Percentiles rank a stretch among this genome's conserved stretches.
phyloP scores from a whole-genome alignment of 495 filamentous ascomycete genomes.

The Podospora pseudoanserina region DNA sequence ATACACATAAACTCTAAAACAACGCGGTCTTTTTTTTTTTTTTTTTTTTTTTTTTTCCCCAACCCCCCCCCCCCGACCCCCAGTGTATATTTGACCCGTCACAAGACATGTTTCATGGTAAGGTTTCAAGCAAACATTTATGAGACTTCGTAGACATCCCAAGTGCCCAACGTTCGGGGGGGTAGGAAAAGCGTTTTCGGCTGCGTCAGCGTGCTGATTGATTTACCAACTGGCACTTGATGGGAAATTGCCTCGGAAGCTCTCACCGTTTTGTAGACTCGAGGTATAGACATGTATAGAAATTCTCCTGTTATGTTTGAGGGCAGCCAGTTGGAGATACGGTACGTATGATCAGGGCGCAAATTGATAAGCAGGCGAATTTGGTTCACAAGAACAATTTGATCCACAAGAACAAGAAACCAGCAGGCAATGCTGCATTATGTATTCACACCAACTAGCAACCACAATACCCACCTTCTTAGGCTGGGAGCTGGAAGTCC shows the following conservation, averaged over 20 bases:
- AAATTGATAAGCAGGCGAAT: not conserved
- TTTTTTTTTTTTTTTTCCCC: too few relatives aligned
- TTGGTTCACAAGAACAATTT: too few relatives aligned
- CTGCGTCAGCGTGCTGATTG: too few relatives aligned
- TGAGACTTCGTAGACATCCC: not conserved
- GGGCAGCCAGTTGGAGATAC: too few relatives aligned
- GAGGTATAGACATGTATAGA: too few relatives aligned
- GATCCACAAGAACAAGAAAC: not conserved
- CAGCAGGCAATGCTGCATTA: conserved; percentile 1
- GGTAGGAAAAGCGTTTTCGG: too few relatives aligned
- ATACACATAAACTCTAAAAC: not conserved
- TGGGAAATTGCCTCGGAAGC: too few relatives aligned
- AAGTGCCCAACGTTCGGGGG: not conserved
- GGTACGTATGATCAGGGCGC: not conserved
- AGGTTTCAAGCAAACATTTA: not conserved
- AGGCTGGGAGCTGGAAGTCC: conserved; percentile 58
- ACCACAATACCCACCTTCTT: not conserved
- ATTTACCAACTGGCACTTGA: too few relatives aligned
- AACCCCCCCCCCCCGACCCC: too few relatives aligned
- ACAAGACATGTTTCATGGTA: not conserved
- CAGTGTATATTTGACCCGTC: not conserved
- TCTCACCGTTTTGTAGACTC: too few relatives aligned
- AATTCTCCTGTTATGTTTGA: too few relatives aligned
- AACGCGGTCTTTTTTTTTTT: not conserved
- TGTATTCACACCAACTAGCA: conserved; percentile 13